Percentiles rank a stretch among this genome's conserved stretches.
These are phyloP conservation scores for Saccharomycopsis synnaedendra DNA, from an alignment of 805 yeast genomes.

Conservation along the genomic window DNA sequence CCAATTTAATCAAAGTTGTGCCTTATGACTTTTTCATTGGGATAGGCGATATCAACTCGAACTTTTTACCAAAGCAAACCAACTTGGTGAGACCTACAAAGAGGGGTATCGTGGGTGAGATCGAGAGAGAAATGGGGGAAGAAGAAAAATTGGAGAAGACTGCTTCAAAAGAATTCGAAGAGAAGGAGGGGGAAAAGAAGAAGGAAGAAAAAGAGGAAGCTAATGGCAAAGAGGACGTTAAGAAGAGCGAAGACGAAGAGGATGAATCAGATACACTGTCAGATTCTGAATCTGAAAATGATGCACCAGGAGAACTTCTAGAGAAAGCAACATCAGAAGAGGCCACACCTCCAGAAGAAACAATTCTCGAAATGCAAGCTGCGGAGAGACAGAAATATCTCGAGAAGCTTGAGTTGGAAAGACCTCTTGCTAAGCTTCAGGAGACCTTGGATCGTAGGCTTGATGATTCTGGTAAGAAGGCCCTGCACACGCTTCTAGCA, in stretches of 20 bases:
- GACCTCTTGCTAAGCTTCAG: conserved; percentile 80
- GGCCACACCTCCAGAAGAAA: conserved; percentile 9
- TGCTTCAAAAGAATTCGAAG: background rate
- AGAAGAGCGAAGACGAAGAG: conserved; percentile 20
- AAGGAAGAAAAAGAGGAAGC: background rate
- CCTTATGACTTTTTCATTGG: conserved; percentile 97
- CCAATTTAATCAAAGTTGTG: conserved; percentile 79
- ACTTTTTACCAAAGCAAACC: conserved; percentile 76
- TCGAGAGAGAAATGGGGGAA: conserved; percentile 33
- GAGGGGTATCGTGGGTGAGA: conserved; percentile 41
- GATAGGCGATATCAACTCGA: conserved; percentile 92
- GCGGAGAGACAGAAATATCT: conserved; percentile 31
- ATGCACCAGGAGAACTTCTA: background rate
- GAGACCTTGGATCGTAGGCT: conserved; percentile 45
- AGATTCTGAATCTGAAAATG: background rate
- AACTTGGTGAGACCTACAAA: conserved; percentile 49
- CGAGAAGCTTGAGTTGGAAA: conserved; percentile 69
- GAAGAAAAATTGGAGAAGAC: conserved; percentile 19
- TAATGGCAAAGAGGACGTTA: conserved; percentile 20
- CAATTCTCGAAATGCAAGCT: conserved; percentile 21
- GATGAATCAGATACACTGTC: conserved; percentile 20
- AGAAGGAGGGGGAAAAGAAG: background rate
- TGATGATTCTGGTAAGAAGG: conserved; percentile 18
- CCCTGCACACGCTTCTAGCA: conserved; percentile 39
- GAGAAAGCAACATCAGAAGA: conserved; percentile 11